These are phyloP conservation scores for Daldinia loculata DNA, from an alignment of 495 filamentous ascomycete genomes.

Conservation along the genomic window DNA sequence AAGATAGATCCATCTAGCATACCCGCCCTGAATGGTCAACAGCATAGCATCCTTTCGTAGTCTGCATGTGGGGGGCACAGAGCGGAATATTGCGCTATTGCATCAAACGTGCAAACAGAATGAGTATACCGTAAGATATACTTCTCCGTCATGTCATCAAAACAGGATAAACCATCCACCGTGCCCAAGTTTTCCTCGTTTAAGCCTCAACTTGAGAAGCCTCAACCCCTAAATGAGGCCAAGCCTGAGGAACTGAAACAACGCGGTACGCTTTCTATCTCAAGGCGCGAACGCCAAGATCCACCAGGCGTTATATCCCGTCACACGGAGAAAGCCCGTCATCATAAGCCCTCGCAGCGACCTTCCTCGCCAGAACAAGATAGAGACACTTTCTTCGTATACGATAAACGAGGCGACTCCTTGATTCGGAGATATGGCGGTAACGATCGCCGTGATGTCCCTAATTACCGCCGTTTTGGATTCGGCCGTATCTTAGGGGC, in stretches of 20 bases:
- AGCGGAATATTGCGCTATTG: neutral
- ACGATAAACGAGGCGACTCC: constrained; percentile 56
- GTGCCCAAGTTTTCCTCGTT: constrained; percentile 77
- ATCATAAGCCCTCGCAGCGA: constrained; percentile 44
- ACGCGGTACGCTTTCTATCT: neutral
- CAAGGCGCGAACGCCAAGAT: constrained; percentile 23
- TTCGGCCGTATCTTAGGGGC: constrained; percentile 52
- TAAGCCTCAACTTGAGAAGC: constrained; percentile 58
- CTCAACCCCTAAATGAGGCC: constrained; percentile 32
- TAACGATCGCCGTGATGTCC: constrained; percentile 52
- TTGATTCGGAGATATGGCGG: constrained; percentile 55
- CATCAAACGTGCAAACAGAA: neutral
- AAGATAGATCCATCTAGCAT: neutral
- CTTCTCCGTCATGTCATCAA: constrained; percentile 44
- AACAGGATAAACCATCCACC: constrained; percentile 46
- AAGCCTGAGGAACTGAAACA: constrained; percentile 31
- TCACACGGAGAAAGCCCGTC: constrained; percentile 41
- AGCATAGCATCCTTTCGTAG: constrained; percentile 8
- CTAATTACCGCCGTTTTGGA: constrained; percentile 53
- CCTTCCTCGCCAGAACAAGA: constrained; percentile 32
- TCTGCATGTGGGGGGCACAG: neutral
- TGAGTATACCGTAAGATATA: constrained; percentile 6
- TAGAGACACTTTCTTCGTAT: constrained; percentile 42
- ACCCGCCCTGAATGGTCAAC: neutral
- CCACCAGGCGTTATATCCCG: constrained; percentile 31